Evolutionary conservation across 2,329 filamentous ascomycete species (phyloP), one percentile per base, ranked within the genome.

Genomic region (Ophioceras dolichostomum): DNA sequence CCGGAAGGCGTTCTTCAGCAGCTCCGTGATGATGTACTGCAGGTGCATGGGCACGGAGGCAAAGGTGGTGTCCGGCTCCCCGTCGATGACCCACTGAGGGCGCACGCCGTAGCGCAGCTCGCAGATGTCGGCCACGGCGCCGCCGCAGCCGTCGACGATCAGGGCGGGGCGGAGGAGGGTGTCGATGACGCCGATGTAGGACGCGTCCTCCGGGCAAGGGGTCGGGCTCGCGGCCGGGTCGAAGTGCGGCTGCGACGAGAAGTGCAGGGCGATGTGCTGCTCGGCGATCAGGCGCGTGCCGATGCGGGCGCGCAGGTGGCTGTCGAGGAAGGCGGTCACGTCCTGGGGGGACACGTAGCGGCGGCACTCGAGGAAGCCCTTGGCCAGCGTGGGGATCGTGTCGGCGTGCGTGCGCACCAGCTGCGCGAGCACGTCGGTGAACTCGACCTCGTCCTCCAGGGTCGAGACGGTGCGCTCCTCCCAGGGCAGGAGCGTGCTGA

Each of bases 1-100:
- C 31, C 91, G 77, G 63, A 96, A 98, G 1, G 88, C 85, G 53
- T 98, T 98, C 60, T 98, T 98, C 41, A 98, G 71, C 2, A 98
- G 70, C 59, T 98, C 91, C 0, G 89, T 98, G 45, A 95, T 75
- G 45, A 98, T 95, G 58, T 98, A 98, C 59, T 96, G 89, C 18
- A 98, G 72, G 57, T 98, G 91, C 56, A 94, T 91, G 12, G 91
- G 91, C 8, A 98, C 80, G 52, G 93, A 91, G 16, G 89, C 87
- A 53, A 98, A 94, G 0, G 78, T 80, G n/a, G 88, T 86, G 36
- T 83, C 79, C 0, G 83, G 79, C 54, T 93, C 81, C 45, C 91
- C 91, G 46, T 88, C 83, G 49, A 98, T 81, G 33, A 79, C 63
- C 50, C 94, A 70, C 2, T 70, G 72, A 0, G 91, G 91, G 0